Evolutionary conservation across 2,329 filamentous ascomycete genomes (phyloP).

Genomic region (Claviceps maximensis): DNA sequence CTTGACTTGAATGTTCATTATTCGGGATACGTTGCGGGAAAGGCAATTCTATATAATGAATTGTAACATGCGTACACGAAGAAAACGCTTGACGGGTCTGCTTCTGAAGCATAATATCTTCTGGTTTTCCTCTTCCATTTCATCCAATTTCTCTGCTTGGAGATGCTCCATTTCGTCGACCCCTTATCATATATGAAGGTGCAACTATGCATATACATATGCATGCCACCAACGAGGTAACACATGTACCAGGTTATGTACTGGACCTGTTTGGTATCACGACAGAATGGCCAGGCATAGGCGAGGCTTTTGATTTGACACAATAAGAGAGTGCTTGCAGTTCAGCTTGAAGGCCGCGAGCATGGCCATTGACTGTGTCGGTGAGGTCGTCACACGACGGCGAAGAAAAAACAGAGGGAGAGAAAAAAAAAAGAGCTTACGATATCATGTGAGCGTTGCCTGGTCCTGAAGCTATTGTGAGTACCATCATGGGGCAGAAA

Average conservation of each 20-base stretch:
- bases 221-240: not conserved
- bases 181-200: not conserved
- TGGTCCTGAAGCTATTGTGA: no score
- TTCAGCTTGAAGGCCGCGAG: not conserved
- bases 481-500: no score
- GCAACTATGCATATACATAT: not conserved
- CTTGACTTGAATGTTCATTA: not conserved
- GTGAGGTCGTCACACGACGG: not conserved
- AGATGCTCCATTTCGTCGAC: not conserved
- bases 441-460: no score
- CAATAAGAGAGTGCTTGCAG: not conserved
- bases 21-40: not conserved
- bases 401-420: not conserved
- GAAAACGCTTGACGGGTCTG: no score
- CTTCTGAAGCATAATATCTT: no score
- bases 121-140: not conserved
- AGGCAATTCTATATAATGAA: not conserved
- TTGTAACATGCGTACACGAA: no score
- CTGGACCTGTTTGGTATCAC: not conserved
- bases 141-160: not conserved
- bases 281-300: not conserved
- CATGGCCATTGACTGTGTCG: no score
- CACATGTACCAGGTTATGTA: not conserved
- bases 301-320: not conserved
- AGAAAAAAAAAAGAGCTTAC: not conserved